These are phyloP conservation scores for Apophysomyces elegans DNA, from an alignment of 371 early-diverging fungal species.

Conservation along the genomic window DNA sequence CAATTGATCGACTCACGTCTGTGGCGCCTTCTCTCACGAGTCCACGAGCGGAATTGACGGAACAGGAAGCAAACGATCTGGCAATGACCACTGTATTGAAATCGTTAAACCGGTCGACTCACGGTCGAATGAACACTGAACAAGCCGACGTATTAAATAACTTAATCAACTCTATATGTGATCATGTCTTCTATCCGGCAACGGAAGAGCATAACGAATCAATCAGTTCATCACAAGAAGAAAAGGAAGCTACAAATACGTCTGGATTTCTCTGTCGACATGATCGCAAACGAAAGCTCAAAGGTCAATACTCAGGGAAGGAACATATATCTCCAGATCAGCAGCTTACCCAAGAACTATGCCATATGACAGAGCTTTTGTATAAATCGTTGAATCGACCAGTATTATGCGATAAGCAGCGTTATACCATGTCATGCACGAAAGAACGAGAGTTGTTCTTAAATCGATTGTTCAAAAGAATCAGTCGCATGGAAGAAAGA, in stretches of 20 bases:
- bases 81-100: not conserved
- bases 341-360: not conserved
- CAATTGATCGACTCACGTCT: not conserved
- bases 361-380: not conserved
- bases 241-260: not conserved
- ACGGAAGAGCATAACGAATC: not conserved
- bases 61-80: not conserved
- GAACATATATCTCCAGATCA: not conserved
- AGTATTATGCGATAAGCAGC: not conserved
- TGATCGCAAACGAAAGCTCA: not conserved
- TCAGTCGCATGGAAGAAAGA: conserved; percentile 5
- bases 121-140: not conserved
- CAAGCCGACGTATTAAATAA: not conserved
- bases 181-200: not conserved
- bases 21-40: not conserved
- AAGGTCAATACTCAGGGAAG: not conserved
- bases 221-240: not conserved
- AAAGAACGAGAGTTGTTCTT: not conserved
- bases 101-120: not conserved
- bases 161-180: not conserved
- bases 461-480: not conserved
- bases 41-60: not conserved
- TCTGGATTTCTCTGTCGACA: not conserved
- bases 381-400: not conserved
- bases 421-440: conserved; percentile 2